These are phyloP conservation scores for Neocatenulostroma microsporum DNA, from an alignment of 2,329 filamentous ascomycete species.

Conservation along the genomic window DNA sequence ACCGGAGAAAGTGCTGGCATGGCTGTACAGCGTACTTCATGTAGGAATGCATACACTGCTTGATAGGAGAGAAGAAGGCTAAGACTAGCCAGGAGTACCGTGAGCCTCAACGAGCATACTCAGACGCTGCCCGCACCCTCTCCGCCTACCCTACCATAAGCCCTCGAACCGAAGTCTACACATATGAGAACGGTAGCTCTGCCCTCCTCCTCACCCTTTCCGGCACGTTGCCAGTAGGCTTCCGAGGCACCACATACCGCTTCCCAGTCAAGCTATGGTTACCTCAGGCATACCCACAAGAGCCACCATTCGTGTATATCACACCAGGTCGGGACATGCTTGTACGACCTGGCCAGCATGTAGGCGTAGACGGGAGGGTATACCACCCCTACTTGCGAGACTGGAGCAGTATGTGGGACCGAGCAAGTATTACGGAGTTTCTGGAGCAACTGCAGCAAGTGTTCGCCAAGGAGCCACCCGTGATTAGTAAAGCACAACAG, in stretches of 20 bases:
- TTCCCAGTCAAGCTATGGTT: slow-evolving; percentile 93
- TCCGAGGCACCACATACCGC: slow-evolving; percentile 79
- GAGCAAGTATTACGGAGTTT: slow-evolving; percentile 73
- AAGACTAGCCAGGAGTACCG: slow-evolving; percentile 67
- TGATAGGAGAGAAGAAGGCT: no score
- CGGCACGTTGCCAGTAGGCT: slow-evolving; percentile 84
- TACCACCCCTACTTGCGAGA: slow-evolving; percentile 93
- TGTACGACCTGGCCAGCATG: slow-evolving; percentile 86
- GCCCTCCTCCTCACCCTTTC: slow-evolving; percentile 78
- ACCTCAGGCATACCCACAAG: slow-evolving; percentile 78
- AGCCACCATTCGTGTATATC: slow-evolving; percentile 81
- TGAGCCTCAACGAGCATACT: slow-evolving; percentile 87
- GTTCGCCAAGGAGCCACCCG: slow-evolving; percentile 90
- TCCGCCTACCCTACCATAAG: slow-evolving; percentile 70
- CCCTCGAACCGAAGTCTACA: slow-evolving; percentile 90
- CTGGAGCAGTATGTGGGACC: slow-evolving; percentile 82
- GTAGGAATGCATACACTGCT: no score
- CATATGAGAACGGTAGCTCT: slow-evolving; percentile 79
- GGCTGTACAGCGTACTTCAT: slow-evolving; percentile 80
- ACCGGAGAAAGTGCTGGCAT: slow-evolving; percentile 83
- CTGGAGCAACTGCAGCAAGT: slow-evolving; percentile 73
- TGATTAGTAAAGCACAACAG: slow-evolving; percentile 63
- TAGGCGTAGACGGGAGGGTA: slow-evolving; percentile 83
- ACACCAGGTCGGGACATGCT: slow-evolving; percentile 82
- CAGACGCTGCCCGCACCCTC: slow-evolving; percentile 77